These are phyloP conservation scores for Galerina sulciceps DNA, from an alignment of 768 basidiomycete genomes.

Conservation along the genomic window DNA sequence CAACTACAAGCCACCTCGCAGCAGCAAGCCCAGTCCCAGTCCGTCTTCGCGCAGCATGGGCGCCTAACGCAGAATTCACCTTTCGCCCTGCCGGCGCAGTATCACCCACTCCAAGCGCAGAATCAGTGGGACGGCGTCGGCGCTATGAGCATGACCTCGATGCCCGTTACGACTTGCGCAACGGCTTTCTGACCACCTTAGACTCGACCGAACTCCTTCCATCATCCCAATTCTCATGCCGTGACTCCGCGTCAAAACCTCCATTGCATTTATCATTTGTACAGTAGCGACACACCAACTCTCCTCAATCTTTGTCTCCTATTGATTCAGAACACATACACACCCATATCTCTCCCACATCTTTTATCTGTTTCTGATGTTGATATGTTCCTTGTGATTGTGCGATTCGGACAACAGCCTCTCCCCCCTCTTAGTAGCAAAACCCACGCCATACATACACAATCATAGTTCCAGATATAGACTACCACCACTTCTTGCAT, in stretches of 20 bases:
- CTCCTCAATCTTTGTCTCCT: too few relatives aligned
- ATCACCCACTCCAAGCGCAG: not conserved
- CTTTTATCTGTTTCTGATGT: too few relatives aligned
- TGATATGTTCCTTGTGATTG: too few relatives aligned
- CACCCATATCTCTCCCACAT: too few relatives aligned
- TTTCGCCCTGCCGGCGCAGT: conserved; percentile 1
- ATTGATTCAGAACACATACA: too few relatives aligned
- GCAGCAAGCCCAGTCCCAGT: conserved; percentile 1
- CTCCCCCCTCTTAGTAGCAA: too few relatives aligned
- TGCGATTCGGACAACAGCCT: too few relatives aligned
- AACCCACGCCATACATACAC: too few relatives aligned
- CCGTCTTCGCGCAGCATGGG: conserved; percentile 13
- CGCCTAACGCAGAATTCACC: conserved; percentile 10
- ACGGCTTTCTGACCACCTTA: not conserved
- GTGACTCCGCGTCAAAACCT: not conserved
- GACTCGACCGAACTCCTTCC: not conserved
- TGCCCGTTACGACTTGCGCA: not conserved
- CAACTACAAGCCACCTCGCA: conserved; percentile 8
- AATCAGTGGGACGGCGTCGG: not conserved
- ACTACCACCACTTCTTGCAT: too few relatives aligned
- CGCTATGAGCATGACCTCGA: not conserved
- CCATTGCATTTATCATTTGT: not conserved
- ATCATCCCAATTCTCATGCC: not conserved
- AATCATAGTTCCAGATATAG: too few relatives aligned
- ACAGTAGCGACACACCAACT: too few relatives aligned